These are phyloP conservation scores for Xylariaceae sp. DNA, from an alignment of 2,329 filamentous ascomycete genomes.

Conservation along the genomic window DNA sequence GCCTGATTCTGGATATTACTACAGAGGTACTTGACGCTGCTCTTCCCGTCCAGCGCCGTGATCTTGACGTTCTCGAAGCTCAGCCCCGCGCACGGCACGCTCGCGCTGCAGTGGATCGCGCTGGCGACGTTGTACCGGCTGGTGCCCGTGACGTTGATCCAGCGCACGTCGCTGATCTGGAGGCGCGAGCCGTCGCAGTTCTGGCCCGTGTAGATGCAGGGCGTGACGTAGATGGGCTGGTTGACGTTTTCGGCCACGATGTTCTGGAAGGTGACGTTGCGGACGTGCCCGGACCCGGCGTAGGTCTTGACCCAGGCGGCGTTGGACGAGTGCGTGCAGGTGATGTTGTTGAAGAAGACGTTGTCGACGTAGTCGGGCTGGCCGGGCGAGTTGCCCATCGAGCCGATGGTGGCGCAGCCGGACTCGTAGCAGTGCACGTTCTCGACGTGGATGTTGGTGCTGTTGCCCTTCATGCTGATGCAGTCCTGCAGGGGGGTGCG, in stretches of 20 bases:
- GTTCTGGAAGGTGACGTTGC: conserved; percentile 41
- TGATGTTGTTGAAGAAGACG: conserved; percentile 33
- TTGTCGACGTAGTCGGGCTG: conserved; percentile 32
- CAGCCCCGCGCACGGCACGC: conserved; percentile 39
- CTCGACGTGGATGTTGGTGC: conserved; percentile 31
- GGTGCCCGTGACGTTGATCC: conserved; percentile 47
- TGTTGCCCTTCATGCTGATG: conserved; percentile 37
- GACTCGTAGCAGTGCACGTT: conserved; percentile 37
- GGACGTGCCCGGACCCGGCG: conserved; percentile 35
- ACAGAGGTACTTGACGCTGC: conserved; percentile 37
- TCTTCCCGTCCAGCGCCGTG: conserved; percentile 33
- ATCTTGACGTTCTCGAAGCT: conserved; percentile 43
- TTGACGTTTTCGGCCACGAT: conserved; percentile 37
- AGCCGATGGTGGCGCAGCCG: conserved; percentile 33
- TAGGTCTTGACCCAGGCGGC: conserved; percentile 41
- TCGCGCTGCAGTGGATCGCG: conserved; percentile 39
- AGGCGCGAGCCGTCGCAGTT: conserved; percentile 37
- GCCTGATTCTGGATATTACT: conserved; percentile 39
- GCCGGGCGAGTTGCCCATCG: conserved; percentile 31
- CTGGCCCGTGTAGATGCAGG: conserved; percentile 38
- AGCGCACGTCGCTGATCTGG: conserved; percentile 41
- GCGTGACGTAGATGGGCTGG: conserved; percentile 44
- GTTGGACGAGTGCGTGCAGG: conserved; percentile 33
- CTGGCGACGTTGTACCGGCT: conserved; percentile 43
- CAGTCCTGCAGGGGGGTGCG: conserved; percentile 29